Conservation (phyloP, 441 rosid genomes). For the Eugenia klotzschiana region DNA sequence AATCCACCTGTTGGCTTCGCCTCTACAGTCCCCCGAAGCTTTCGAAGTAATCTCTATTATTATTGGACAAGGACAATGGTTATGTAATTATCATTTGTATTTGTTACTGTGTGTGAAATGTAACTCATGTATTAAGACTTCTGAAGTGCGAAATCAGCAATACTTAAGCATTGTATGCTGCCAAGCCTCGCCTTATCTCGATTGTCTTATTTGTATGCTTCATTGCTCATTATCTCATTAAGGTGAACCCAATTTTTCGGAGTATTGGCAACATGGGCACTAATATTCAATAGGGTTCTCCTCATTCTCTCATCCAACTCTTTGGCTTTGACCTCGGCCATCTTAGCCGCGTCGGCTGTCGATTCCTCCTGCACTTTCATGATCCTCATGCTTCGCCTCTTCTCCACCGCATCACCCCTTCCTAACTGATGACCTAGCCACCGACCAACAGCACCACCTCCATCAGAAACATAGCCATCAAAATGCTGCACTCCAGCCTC, state of each 20-base stretch:
- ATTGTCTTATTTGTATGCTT: not conserved
- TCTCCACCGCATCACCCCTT: not conserved
- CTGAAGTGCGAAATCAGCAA: not conserved
- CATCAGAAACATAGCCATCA: constrained; percentile 12
- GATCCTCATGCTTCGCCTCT: not conserved
- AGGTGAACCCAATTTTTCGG: not conserved
- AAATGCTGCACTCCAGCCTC: constrained; percentile 45
- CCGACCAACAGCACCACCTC: not conserved
- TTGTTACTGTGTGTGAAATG: not conserved
- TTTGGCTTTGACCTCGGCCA: not conserved
- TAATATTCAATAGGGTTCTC: not conserved
- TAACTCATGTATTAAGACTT: not conserved
- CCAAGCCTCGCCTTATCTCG: not conserved
- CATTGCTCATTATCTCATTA: not conserved
- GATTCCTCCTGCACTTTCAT: not conserved
- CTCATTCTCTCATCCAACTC: not conserved
- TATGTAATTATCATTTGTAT: not conserved
- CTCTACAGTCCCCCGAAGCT: not conserved
- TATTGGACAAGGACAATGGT: not conserved
- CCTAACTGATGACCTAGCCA: not conserved
- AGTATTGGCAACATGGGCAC: not conserved
- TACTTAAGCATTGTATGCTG: not conserved
- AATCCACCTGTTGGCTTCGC: not conserved
- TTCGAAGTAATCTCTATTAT: not conserved
- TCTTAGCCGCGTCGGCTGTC: not conserved